Evolutionary conservation across 768 basidiomycete genomes (phyloP), one percentile per base, ranked within the genome.

Genomic region (Sistotremastrum niveocremeum): DNA sequence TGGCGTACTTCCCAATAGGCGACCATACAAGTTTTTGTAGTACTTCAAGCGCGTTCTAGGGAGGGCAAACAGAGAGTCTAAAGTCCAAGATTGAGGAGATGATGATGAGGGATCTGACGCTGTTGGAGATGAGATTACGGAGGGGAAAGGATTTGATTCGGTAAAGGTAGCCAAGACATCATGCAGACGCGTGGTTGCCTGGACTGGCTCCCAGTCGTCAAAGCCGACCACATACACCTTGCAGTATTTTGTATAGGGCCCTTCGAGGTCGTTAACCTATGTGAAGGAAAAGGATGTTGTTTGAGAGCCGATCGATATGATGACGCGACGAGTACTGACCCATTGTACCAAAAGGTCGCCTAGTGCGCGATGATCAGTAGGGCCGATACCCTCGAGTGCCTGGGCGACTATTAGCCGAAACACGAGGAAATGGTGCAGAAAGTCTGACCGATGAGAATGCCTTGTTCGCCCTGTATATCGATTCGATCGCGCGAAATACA

Each of bases 331-430:
- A 32, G 34, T 41, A 65, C 85, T 50, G 53, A 94, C 94, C 95
- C 94, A 98, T 65, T 84, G 80, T 84, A 97, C 95, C 45, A 99
- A 70, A 37, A 99, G 68, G 62, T 98, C 94, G 37, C 95, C 93
- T 31, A 99, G 70, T 8, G 84, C 89, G 58, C 91, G 93, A 90
- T 8, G 86, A 88, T 4, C 87, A 81, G 2, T 87, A 11, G 84
- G 77, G 12, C 90, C 93, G 51, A 98, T 90, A 49, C 94, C 91
- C 62, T 85, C 90, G 46, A 98, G 69, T 77, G 85, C 86, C 93
- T 95, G 62, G 12, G 37, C 8, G 12, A 31, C 41, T 12, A 44
- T 45, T 5, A 51, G 50, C 36, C 34, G 41, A 56, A 51, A 51
- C 47, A 40, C 34, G 29, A 45, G 38, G 30, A 37, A 10, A 32